Percentiles rank a stretch among this genome's conserved stretches.
These are phyloP conservation scores for Prunus mongolica DNA, from an alignment of 306 rosid species.

Conservation along the genomic window DNA sequence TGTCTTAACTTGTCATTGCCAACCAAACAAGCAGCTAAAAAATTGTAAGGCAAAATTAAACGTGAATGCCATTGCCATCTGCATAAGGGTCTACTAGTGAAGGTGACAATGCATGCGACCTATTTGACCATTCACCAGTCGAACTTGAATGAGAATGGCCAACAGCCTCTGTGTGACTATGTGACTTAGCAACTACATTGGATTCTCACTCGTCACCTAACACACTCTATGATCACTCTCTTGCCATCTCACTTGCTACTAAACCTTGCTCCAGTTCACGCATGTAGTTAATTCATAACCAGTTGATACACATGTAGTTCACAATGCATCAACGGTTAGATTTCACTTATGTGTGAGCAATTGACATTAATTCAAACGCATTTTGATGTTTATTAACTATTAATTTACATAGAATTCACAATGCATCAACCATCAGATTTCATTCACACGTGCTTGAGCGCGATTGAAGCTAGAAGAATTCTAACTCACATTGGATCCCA, in stretches of 20 bases:
- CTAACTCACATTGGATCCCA: neutral
- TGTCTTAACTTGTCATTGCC: neutral
- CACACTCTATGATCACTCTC: neutral
- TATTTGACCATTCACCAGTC: neutral
- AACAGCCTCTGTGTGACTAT: neutral
- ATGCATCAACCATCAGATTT: neutral
- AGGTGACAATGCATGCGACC: slow-evolving; percentile 6
- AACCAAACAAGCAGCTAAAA: neutral
- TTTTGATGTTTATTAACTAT: no score
- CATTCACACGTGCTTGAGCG: neutral
- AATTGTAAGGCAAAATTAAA: neutral
- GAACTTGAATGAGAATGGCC: neutral
- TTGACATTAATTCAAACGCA: no score
- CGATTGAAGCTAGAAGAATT: neutral
- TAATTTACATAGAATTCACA: no score
- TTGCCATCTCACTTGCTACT: neutral
- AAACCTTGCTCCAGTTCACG: neutral
- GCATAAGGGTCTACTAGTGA: neutral
- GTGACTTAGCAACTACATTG: neutral
- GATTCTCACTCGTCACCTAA: slow-evolving; percentile 21
- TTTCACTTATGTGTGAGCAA: neutral
- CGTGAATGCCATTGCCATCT: neutral
- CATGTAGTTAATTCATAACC: neutral
- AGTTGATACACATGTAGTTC: no score
- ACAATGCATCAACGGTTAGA: neutral